Percentiles rank a stretch among this genome's conserved stretches.
Evolutionary conservation across 305 asterid species (phyloP).

Genomic region (Fraxinus sp.): DNA sequence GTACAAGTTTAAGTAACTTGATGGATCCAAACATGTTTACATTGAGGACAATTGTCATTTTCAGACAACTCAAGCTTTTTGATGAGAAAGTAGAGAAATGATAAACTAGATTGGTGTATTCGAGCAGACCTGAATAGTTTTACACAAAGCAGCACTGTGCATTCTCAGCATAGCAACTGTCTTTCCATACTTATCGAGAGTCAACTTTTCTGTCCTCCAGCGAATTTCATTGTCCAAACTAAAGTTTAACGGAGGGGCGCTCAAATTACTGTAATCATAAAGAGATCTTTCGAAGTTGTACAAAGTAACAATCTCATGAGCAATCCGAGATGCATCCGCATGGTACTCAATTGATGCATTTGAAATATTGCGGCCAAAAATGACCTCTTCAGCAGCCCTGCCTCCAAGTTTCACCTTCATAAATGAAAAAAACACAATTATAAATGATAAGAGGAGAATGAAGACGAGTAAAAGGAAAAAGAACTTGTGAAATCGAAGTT

Average conservation of each 20-base stretch:
- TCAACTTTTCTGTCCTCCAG: slow-evolving; percentile 67
- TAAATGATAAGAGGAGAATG: slow-evolving; percentile 6
- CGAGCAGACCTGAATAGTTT: slow-evolving; percentile 67
- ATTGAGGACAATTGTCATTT: not conserved
- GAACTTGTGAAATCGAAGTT: slow-evolving; percentile 20
- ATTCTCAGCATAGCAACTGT: slow-evolving; percentile 66
- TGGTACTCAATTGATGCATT: slow-evolving; percentile 80
- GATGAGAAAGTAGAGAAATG: not conserved
- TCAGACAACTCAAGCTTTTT: not conserved
- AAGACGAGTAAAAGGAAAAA: not conserved
- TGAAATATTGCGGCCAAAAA: slow-evolving; percentile 84
- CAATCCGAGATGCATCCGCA: slow-evolving; percentile 96
- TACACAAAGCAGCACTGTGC: slow-evolving; percentile 79
- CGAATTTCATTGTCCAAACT: slow-evolving; percentile 73
- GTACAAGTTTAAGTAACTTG: not conserved
- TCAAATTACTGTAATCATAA: slow-evolving; percentile 45
- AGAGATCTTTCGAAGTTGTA: slow-evolving; percentile 89
- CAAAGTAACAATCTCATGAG: slow-evolving; percentile 89
- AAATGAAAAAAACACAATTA: not conserved
- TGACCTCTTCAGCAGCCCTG: slow-evolving; percentile 94
- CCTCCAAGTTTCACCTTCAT: slow-evolving; percentile 45
- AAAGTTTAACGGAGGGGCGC: slow-evolving; percentile 68
- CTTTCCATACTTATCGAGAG: slow-evolving; percentile 61
- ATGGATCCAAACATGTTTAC: not conserved
- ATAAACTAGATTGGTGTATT: not conserved